Conservation (phyloP, 139 green algal genomes). For the Chlorella sp. region DNA sequence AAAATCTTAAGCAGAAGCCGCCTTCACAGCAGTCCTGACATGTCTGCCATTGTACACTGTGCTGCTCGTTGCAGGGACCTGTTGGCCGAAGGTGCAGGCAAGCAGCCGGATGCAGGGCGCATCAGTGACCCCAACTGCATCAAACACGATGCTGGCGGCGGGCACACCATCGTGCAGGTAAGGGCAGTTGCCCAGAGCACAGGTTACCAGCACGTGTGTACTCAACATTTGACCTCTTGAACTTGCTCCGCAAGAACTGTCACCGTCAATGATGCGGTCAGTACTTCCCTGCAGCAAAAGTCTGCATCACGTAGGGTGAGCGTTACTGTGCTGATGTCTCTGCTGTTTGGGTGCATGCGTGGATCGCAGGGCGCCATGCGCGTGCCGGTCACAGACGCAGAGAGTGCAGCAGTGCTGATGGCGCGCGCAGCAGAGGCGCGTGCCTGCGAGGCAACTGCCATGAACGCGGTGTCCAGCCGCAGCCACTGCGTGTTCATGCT, state of each 20-base stretch:
- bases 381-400: slow-evolving; percentile 54
- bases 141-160: slow-evolving; percentile 73
- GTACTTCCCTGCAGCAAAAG: neutral
- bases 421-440: slow-evolving; percentile 53
- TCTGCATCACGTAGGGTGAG: no score
- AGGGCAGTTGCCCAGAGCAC: no score
- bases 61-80: no score
- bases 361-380: no score
- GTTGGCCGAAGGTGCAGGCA: no score
- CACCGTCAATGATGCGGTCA: no score
- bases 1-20: no score
- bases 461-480: slow-evolving; percentile 87
- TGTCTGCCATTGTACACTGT: no score
- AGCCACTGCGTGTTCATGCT: slow-evolving; percentile 95
- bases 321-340: no score
- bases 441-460: slow-evolving; percentile 78
- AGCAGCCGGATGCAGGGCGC: slow-evolving; percentile 7
- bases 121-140: slow-evolving; percentile 70
- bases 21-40: no score
- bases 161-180: slow-evolving; percentile 62
- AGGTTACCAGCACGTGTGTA: slow-evolving; percentile 22
- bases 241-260: no score
- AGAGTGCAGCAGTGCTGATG: slow-evolving; percentile 58
- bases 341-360: no score
- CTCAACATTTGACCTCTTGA: neutral